Evolutionary conservation across 768 basidiomycete genomes (phyloP).

Genomic region (Xerocomellus intermedius): DNA sequence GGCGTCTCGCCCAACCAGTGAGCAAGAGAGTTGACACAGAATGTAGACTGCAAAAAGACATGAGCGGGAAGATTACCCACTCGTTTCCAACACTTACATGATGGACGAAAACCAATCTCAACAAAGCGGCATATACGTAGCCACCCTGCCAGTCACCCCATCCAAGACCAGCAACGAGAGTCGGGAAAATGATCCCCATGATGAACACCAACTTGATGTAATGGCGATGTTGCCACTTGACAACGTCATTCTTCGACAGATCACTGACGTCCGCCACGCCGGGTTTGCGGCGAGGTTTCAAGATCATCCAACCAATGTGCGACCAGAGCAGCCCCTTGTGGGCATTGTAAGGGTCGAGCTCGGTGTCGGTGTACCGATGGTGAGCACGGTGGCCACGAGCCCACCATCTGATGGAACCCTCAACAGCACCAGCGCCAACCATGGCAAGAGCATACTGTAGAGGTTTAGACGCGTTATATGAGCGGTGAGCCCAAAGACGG

Average conservation of each 20-base stretch:
- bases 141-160: slow-evolving; percentile 91
- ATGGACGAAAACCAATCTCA: slow-evolving; percentile 81
- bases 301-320: slow-evolving; percentile 90
- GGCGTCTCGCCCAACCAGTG: slow-evolving; percentile 94
- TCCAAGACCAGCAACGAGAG: slow-evolving; percentile 67
- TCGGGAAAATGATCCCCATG: slow-evolving; percentile 75
- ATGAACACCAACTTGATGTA: slow-evolving; percentile 68
- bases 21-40: slow-evolving; percentile 95
- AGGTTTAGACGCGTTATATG: slow-evolving; percentile 87
- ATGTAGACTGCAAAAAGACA: slow-evolving; percentile 71
- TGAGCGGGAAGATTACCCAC: background rate
- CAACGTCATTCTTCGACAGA: slow-evolving; percentile 72
- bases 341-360: slow-evolving; percentile 94
- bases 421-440: slow-evolving; percentile 87
- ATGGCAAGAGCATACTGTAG: slow-evolving; percentile 84
- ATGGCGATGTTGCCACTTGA: slow-evolving; percentile 85
- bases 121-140: slow-evolving; percentile 78
- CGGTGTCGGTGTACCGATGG: slow-evolving; percentile 96
- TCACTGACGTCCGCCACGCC: slow-evolving; percentile 91
- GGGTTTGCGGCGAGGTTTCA: slow-evolving; percentile 86
- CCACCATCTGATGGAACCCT: slow-evolving; percentile 99
- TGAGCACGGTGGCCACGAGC: slow-evolving; percentile 96
- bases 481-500: slow-evolving; percentile 93
- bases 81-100: slow-evolving; percentile 53
- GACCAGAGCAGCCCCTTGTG: slow-evolving; percentile 86